Conservation (phyloP, 2,329 filamentous ascomycete genomes). For the Fusarium camptoceras region DNA sequence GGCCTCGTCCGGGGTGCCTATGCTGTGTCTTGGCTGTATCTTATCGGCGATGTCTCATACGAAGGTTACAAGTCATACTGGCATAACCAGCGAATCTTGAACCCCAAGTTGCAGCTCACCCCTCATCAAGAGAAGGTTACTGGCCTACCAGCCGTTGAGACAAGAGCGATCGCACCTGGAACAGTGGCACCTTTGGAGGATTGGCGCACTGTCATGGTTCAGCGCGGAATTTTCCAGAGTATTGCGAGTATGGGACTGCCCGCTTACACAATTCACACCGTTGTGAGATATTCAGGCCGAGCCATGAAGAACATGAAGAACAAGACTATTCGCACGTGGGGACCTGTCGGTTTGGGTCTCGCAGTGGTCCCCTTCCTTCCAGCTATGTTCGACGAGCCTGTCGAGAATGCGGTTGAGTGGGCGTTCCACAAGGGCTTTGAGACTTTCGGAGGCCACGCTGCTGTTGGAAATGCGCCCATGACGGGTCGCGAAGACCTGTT, state of each 20-base stretch:
- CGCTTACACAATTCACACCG: constrained; percentile 92
- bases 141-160: constrained; percentile 55
- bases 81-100: constrained; percentile 80
- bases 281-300: constrained; percentile 87
- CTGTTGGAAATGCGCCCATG: constrained; percentile 65
- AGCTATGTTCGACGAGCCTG: constrained; percentile 87
- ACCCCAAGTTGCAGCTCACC: constrained; percentile 72
- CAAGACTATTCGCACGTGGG: constrained; percentile 81
- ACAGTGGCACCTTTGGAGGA: constrained; percentile 81
- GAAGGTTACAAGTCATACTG: constrained; percentile 97
- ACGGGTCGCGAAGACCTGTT: constrained; percentile 63
- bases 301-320: constrained; percentile 89
- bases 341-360: constrained; percentile 86
- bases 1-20: constrained; percentile 85
- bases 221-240: constrained; percentile 90
- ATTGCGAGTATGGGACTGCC: constrained; percentile 94
- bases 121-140: constrained; percentile 61
- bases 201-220: constrained; percentile 89
- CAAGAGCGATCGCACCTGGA: constrained; percentile 52
- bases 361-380: constrained; percentile 86
- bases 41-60: constrained; percentile 88
- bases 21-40: constrained; percentile 90
- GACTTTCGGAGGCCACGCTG: constrained; percentile 71
- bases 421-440: constrained; percentile 86
- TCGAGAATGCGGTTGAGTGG: constrained; percentile 93